These are phyloP conservation scores for Cyclotella kingstonii DNA, from an alignment of 108 stramenopile species.

Conservation along the genomic window DNA sequence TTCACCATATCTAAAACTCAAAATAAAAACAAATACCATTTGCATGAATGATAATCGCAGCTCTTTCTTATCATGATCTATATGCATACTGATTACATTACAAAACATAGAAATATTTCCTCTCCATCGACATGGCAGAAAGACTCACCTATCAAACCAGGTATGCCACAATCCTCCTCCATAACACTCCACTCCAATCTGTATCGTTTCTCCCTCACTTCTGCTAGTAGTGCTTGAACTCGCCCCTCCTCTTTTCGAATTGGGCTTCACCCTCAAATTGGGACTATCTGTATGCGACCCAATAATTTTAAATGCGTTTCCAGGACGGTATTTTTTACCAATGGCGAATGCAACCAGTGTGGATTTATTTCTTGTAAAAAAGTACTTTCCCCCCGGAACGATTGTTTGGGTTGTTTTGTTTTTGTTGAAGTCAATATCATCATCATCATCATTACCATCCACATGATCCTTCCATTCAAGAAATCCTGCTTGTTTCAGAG, in stretches of 20 bases:
- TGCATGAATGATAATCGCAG: no score
- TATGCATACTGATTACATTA: no score
- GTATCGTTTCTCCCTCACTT: conserved; percentile 50
- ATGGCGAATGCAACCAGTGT: conserved; percentile 91
- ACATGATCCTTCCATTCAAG: conserved; percentile 51
- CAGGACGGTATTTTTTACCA: conserved; percentile 63
- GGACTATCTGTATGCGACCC: conserved; percentile 95
- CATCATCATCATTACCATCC: neutral
- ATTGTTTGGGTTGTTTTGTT: neutral
- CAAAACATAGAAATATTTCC: no score
- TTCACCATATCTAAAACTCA: neutral
- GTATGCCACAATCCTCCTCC: conserved; percentile 97
- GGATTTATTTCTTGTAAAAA: conserved; percentile 89
- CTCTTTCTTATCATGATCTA: no score
- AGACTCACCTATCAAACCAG: conserved; percentile 95
- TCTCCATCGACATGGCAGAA: no score
- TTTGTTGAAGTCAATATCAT: conserved; percentile 9
- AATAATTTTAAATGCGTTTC: conserved; percentile 83
- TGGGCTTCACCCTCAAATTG: conserved; percentile 89
- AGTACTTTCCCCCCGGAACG: conserved; percentile 84
- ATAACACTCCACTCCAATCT: conserved; percentile 91
- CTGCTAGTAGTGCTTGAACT: conserved; percentile 40
- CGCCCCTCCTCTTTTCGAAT: conserved; percentile 70
- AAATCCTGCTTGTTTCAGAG: conserved; percentile 62
- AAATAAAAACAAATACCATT: neutral